Percentiles rank a stretch among this genome's conserved stretches.
Evolutionary conservation across 2,329 filamentous ascomycete species (phyloP).

Genomic region (Ophidiomyces ophidiicola): DNA sequence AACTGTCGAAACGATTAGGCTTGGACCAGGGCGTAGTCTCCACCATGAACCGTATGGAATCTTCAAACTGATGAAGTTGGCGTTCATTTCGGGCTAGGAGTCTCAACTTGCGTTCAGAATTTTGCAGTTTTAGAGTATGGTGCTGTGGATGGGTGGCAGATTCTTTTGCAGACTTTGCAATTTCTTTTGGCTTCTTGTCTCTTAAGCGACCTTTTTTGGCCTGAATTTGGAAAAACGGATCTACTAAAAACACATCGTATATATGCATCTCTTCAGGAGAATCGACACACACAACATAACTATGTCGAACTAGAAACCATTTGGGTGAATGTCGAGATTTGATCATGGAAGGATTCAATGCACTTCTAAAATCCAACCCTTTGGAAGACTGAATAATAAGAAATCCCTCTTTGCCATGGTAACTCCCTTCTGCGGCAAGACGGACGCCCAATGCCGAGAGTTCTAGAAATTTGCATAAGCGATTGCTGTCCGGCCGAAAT

Average conservation of each 20-base stretch:
- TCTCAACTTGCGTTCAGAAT: constrained; percentile 84
- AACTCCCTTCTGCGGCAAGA: constrained; percentile 86
- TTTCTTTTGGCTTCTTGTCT: constrained; percentile 43
- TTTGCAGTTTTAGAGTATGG: constrained; percentile 76
- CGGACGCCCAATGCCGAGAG: constrained; percentile 87
- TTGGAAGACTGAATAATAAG: constrained; percentile 85
- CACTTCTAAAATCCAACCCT: constrained; percentile 71
- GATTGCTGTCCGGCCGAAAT: constrained; percentile 89
- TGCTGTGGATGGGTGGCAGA: constrained; percentile 54
- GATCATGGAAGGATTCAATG: constrained; percentile 65
- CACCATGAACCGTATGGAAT: constrained; percentile 80
- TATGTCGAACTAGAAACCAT: constrained; percentile 97
- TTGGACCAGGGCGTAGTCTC: constrained; percentile 72
- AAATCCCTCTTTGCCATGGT: constrained; percentile 94
- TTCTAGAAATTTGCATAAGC: constrained; percentile 90
- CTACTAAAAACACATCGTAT: constrained; percentile 96
- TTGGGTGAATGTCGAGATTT: constrained; percentile 77
- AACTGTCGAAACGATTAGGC: constrained; percentile 75
- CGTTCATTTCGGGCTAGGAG: constrained; percentile 83
- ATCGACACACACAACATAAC: constrained; percentile 96
- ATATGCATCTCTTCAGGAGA: constrained; percentile 98
- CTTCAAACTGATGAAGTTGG: constrained; percentile 81
- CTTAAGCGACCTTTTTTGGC: constrained; percentile 51
- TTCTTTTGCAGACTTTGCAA: constrained; percentile 53
- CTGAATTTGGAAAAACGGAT: constrained; percentile 72